Evolutionary conservation across 202 grass and related monocot species (phyloP), one percentile per base, ranked within the genome.

Genomic region (Panicum hallii): DNA sequence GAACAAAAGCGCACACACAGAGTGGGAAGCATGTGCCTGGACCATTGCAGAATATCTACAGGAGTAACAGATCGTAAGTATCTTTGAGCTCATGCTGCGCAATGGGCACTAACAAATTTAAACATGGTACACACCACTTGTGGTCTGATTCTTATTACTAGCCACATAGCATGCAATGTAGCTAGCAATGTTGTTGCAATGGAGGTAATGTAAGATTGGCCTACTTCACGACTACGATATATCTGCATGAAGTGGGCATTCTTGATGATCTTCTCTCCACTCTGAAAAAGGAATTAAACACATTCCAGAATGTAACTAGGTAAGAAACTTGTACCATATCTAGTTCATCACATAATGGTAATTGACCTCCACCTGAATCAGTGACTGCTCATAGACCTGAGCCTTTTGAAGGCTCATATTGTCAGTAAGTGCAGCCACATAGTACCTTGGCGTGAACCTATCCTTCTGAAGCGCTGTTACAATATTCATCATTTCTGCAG

Each of bases 1-100:
- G 70, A 87, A 95, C 12, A 36, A 90, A 98, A 78, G 95, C 93
- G 70, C 83, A 93, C 34, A 75, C 60, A 83, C 95, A 98, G 4
- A 98, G 84, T 74, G 95, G 91, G 78, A 98, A 89, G 81, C 95
- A 95, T 40, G 95, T 95, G 50, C 93, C 93, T 71, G 95, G 95
- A 87, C 95, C 95, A 83, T 98, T 98, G 74, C 95, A 98, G 75
- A 98, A 91, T 75, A 98, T 93, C 95, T 98, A 75, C n/a, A 82
- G 46, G 73, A 67, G 28, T 66, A 83, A 86, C 45, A 90, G 54
- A 40, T 57, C 7, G 6, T 90, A 14, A 79, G 16, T 61, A 83
- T 36, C 54, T 87, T 72, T 77, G 45, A 45, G 48, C 64, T 75
- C 32, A 68, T 47, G 53, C 32, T 58, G 56, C 15, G 26, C 57